phyloP scores from a whole-genome alignment of 2,329 filamentous ascomycete genomes.

The Alternaria incomplexa region DNA sequence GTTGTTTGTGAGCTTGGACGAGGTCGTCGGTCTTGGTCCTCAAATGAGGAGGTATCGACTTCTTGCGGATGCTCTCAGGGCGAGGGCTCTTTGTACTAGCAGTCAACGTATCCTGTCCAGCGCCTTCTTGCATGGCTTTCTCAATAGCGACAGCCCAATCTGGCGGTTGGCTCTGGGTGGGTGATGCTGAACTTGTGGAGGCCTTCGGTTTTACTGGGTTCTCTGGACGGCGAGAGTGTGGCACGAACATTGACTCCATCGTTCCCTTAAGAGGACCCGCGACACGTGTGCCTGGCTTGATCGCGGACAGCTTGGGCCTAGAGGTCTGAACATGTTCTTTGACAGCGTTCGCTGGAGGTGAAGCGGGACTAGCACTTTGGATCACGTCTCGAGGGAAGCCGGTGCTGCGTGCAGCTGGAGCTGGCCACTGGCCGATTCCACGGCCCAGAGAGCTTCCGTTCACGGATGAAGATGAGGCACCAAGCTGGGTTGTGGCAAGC shows the following conservation, averaged over 20 bases:
- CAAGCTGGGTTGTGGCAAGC: background rate
- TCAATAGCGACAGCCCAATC: background rate
- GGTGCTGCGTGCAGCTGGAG: background rate
- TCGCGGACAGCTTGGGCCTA: background rate
- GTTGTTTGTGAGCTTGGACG: background rate
- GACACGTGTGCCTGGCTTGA: background rate
- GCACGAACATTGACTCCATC: background rate
- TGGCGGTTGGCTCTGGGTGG: background rate
- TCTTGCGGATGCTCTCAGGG: background rate
- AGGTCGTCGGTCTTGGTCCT: background rate
- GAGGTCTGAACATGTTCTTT: background rate
- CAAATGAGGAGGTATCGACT: conserved; percentile 6
- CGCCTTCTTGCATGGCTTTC: conserved; percentile 3
- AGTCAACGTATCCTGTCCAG: background rate
- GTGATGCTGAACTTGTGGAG: background rate
- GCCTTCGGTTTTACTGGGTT: background rate
- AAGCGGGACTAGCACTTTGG: accelerated
- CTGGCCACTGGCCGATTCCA: background rate
- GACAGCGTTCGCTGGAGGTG: background rate
- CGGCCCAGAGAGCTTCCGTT: background rate
- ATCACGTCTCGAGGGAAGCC: background rate
- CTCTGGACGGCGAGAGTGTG: background rate
- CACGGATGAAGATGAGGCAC: background rate
- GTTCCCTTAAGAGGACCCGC: background rate
- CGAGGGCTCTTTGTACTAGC: background rate